Conservation (phyloP, 108 stramenopile species). For the Skeletonema tropicum region DNA sequence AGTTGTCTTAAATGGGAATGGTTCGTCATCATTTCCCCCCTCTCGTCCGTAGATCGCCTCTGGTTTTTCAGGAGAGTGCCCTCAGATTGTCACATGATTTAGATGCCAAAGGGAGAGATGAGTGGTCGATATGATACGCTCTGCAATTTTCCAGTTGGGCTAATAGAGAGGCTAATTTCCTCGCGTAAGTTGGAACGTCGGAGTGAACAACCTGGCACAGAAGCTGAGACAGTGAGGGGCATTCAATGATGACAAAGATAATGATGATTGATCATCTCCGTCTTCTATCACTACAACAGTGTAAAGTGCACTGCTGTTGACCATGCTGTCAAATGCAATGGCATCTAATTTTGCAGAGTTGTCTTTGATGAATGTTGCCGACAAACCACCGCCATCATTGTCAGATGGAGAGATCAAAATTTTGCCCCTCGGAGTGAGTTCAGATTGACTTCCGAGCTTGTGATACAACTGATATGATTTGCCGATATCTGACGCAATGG, state of each 20-base stretch:
- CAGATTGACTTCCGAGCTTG: constrained; percentile 27
- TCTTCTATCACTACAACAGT: constrained; percentile 35
- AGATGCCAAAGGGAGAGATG: constrained; percentile 82
- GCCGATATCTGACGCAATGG: constrained; percentile 24
- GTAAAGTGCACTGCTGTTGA: constrained; percentile 36
- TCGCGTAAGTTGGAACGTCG: constrained; percentile 58
- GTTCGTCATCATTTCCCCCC: constrained; percentile 34
- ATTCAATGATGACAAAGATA: constrained; percentile 1
- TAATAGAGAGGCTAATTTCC: constrained; percentile 67
- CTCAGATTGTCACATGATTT: constrained; percentile 60
- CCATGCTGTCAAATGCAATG: constrained; percentile 39
- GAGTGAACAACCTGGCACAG: constrained; percentile 49
- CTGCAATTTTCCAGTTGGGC: constrained; percentile 55
- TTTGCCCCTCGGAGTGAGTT: constrained; percentile 36
- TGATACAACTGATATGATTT: constrained; percentile 46
- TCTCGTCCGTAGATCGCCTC: constrained; percentile 41
- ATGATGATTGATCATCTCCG: constrained; percentile 4
- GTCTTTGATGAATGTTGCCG: constrained; percentile 30
- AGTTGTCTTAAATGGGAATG: constrained; percentile 64
- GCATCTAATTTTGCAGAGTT: constrained; percentile 28
- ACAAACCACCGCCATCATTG: constrained; percentile 16
- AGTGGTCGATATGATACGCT: constrained; percentile 75
- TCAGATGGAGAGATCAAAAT: constrained; percentile 40
- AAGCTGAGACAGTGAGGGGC: constrained; percentile 32
- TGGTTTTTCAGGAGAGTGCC: constrained; percentile 36